Base-by-base conservation (phyloP, 768 basidiomycete genomes). In the Serendipita sp. region DNA sequence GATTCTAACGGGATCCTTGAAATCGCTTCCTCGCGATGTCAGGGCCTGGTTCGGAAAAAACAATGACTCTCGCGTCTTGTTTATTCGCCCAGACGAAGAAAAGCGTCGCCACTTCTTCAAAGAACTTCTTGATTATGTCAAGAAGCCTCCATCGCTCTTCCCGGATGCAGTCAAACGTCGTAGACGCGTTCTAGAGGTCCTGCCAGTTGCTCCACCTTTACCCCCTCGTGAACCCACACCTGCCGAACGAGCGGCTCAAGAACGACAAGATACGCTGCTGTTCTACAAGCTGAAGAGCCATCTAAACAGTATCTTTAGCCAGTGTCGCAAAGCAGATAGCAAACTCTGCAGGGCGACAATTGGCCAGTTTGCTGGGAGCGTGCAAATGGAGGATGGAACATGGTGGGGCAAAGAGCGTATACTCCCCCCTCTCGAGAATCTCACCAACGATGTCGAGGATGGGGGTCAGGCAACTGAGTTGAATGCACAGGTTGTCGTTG, bases 191-290 rank as follows among this genome's bases (percentile, higher is more conserved):
- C 78, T 98, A 10, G 95, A 97, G 73, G 83, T 82, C 65, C 76
- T 99, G 13, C 89, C 89, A 0, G 77, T 92, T 45, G 96, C 96
- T 0, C 92, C 95, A 13, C 93, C 96, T 0, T 73, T 92, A 41
- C 88, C 93, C 65, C 93, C 95, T 0, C 78, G 89, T 54, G 79
- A 86, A 68, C 92, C 87, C 0, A 86, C 85, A 1, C 84, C 81
- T 0, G 86, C 88, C 0, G 94, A 97, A 73, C 73, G 97, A 45
- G 86, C 87, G 0, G 67, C 84, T 54, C 91, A 95, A 71, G 82
- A 83, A 66, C 90, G 92, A 73, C 88, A 78, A 66, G 95, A 99
- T 70, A 80, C 84, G 68, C 80, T 81, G 67, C 78, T 85, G 32
- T 79, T 91, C 63, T 89, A 91, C 51, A 74, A 93, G 69, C 77